These are phyloP conservation scores for Chaetothyriales sp. DNA, from an alignment of 2,329 filamentous ascomycete species.

Conservation along the genomic window DNA sequence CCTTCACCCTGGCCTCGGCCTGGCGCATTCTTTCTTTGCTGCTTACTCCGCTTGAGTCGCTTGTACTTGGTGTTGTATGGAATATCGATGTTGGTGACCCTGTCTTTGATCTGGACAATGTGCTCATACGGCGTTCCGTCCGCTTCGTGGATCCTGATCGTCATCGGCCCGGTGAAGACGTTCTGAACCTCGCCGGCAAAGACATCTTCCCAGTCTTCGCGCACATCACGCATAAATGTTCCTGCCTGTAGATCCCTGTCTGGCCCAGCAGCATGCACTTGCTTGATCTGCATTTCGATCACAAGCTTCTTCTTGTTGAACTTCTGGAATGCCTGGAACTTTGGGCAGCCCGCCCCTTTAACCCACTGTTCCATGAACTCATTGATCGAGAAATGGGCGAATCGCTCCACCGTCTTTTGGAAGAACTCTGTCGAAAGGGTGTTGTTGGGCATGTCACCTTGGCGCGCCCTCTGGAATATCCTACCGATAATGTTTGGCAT, in stretches of 20 bases:
- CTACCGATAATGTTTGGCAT: slow-evolving; percentile 75
- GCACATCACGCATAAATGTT: slow-evolving; percentile 71
- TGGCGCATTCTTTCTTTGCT: slow-evolving; percentile 63
- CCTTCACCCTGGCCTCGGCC: slow-evolving; percentile 44
- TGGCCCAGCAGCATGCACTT: slow-evolving; percentile 51
- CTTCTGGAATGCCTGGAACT: slow-evolving; percentile 69
- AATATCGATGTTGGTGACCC: slow-evolving; percentile 75
- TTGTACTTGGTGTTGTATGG: slow-evolving; percentile 99
- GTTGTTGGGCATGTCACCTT: slow-evolving; percentile 57
- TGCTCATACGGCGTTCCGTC: slow-evolving; percentile 98
- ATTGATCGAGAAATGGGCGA: slow-evolving; percentile 75
- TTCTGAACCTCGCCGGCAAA: slow-evolving; percentile 56
- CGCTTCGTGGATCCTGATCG: slow-evolving; percentile 91
- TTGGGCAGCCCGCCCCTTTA: slow-evolving; percentile 71
- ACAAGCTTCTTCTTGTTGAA: slow-evolving; percentile 98
- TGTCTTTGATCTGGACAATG: slow-evolving; percentile 87
- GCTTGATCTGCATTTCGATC: slow-evolving; percentile 78
- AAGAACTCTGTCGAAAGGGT: slow-evolving; percentile 66
- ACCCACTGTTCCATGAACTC: slow-evolving; percentile 93
- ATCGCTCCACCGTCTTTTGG: slow-evolving; percentile 70
- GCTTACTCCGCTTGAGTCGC: slow-evolving; percentile 73
- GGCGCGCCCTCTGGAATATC: slow-evolving; percentile 74
- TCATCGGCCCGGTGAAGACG: slow-evolving; percentile 94
- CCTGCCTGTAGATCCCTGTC: slow-evolving; percentile 51
- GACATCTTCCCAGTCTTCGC: slow-evolving; percentile 61